Evolutionary conservation across 768 basidiomycete genomes (phyloP), one percentile per base, ranked within the genome.

Genomic region (Hemileccinum rubropunctum): DNA sequence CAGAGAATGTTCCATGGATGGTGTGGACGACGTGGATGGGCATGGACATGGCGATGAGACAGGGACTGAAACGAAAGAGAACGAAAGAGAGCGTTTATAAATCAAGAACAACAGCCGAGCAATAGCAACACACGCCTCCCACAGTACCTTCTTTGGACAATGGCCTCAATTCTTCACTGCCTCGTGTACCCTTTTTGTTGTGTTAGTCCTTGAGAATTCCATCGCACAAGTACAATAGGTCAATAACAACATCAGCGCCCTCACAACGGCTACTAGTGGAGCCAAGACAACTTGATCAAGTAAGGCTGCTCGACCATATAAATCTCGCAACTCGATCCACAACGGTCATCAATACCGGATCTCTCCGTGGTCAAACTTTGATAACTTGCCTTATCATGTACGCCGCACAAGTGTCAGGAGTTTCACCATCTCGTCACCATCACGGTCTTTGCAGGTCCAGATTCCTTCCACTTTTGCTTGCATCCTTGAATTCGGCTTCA

Each of bases 1-100:
- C 65, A 30, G 65, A 62, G 42, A 67, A 67, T 2, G 67, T 58
- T 18, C 65, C 65, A 33, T 67, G 65, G 43, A 67, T 67, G 49
- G 65, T 62, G 38, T 69, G 67, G 33, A 67, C 58, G 27, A 57
- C 54, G 52, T 61, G 65, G 34, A 61, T 10, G 34, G 67, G 54
- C 14, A 54, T 9, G 40, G 67, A 62, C 66, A 67, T 67, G 50
- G 33, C 37, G 34, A 57, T 52, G 61, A 53, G 43, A 55, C 41
- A 50, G 41, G 23, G 23, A 23, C 23, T 23, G 23, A 23, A 23
- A 23, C n/a, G n/a, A n/a, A 37, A 35, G n/a, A n/a, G n/a, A 17
- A 53, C 47, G 42, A 57, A 42, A 15, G 36, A 26, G 42, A 53
- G 37, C 1, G 33, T 51, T 63, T 61, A 61, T 63, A 61, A 60